Evolutionary conservation across 768 basidiomycete species (phyloP), one percentile per base, ranked within the genome.

Genomic region (Termitomyces sp.): DNA sequence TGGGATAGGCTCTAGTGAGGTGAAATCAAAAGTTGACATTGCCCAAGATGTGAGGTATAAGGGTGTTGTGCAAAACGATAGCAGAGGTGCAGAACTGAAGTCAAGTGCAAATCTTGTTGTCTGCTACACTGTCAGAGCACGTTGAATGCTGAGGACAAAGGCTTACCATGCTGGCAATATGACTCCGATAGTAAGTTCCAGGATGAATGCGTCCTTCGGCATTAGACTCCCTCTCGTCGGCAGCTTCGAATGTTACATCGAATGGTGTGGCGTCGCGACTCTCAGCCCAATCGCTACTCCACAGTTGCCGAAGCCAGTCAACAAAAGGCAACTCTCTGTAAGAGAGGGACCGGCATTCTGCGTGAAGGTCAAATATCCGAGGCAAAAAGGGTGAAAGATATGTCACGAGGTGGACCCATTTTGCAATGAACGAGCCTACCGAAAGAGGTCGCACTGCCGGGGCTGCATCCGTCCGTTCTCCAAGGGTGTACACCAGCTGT

Each of bases 231-330:
- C 82, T 71, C 42, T 75, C 72, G 54, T 81, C 77, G 7, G 74
- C 75, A 6, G 79, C 78, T 52, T 77, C 69, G 57, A 81, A 82
- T 3, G 82, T 83, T 24, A 75, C 73, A 58, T 84, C 82, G 57
- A 74, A 82, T 0, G 81, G 79, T 8, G 78, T 70, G 1, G 77
- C 77, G 63, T 85, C 83, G 11, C 70, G 65, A 39, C 79, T 75
- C 60, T 77, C 77, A 0, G 80, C 80, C 82, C 82, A 84, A 16
- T 81, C 79, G 59, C 79, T 82, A 58, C 69, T 74, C 74, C 78
- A 76, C 11, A 84, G 66, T 36, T 80, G 76, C 20, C 67, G 66
- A 28, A 80, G 48, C 20, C 81, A 70, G 0, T 67, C 57, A 11
- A 51, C 0, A 49, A 78, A 63, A 1, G 78, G 75, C 7, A 71